A percentile compares a stretch with the other conserved stretches of the same genome.
Evolutionary conservation across 257 asterid genomes (phyloP).

Genomic region (Leptodermis oblonga): DNA sequence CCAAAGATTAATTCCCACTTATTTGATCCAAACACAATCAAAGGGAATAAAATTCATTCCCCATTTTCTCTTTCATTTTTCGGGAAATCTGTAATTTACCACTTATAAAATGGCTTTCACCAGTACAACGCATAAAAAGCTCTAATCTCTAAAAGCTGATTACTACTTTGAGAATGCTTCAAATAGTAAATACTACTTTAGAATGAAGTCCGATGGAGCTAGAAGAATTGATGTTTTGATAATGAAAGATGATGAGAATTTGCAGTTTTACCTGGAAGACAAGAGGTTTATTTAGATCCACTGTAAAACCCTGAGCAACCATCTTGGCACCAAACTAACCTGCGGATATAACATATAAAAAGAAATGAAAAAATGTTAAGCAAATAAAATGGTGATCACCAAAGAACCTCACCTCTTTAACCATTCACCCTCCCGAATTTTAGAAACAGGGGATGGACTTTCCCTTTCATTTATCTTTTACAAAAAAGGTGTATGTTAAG

Average conservation of each 20-base stretch:
- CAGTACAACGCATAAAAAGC: not conserved
- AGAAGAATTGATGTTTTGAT: not conserved
- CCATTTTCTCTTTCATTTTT: no score
- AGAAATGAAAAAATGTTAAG: not conserved
- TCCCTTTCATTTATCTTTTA: no score
- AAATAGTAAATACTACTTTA: not conserved
- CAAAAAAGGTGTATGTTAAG: no score
- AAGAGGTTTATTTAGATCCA: constrained; percentile 80
- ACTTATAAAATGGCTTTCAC: not conserved
- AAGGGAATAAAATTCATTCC: no score
- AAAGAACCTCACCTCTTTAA: no score
- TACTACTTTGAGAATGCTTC: not conserved
- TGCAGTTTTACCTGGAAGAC: constrained; percentile 60
- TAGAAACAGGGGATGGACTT: no score
- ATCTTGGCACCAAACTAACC: constrained; percentile 41
- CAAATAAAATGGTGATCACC: no score
- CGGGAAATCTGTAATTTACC: not conserved
- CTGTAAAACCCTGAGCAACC: constrained; percentile 59
- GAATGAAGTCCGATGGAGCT: not conserved
- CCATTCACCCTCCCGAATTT: no score
- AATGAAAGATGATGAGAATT: not conserved
- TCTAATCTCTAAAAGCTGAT: not conserved
- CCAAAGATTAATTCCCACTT: no score
- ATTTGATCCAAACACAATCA: no score
- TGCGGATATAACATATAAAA: constrained; percentile 11